A percentile compares a stretch with the other conserved stretches of the same genome.
phyloP scores from a whole-genome alignment of 2,329 filamentous ascomycete genomes.

The Colletotrichum zoysiae region DNA sequence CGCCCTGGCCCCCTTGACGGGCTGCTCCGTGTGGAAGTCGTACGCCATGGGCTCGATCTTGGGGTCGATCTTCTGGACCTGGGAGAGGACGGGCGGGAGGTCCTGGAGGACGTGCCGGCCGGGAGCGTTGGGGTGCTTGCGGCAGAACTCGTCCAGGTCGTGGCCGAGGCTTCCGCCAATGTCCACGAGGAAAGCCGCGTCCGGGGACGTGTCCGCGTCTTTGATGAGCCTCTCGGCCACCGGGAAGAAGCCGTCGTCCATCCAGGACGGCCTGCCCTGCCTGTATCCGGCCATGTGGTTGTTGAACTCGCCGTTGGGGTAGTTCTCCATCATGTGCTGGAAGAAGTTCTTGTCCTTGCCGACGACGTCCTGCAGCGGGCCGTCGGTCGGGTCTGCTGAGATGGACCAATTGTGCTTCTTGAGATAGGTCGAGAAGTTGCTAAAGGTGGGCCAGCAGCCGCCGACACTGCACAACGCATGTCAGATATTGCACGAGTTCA shows the following conservation, averaged over 20 bases:
- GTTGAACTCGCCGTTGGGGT: slow-evolving; percentile 21
- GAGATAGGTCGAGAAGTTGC: slow-evolving; percentile 35
- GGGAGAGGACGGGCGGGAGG: slow-evolving; percentile 43
- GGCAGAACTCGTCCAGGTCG: slow-evolving; percentile 44
- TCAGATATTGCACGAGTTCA: neutral
- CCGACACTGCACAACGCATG: neutral
- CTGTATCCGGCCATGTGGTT: slow-evolving; percentile 29
- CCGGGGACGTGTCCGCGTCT: slow-evolving; percentile 34
- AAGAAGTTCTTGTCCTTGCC: slow-evolving; percentile 23
- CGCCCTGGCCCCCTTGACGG: slow-evolving; percentile 27
- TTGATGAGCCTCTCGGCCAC: slow-evolving; percentile 47
- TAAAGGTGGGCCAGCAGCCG: slow-evolving; percentile 23
- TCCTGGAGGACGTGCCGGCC: slow-evolving; percentile 47
- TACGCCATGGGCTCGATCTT: slow-evolving; percentile 47
- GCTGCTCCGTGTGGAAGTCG: slow-evolving; percentile 44
- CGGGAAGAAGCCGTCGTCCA: slow-evolving; percentile 41
- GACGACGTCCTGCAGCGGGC: slow-evolving; percentile 21
- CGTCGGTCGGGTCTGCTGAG: neutral
- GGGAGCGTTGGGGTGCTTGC: slow-evolving; percentile 40
- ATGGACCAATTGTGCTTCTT: slow-evolving; percentile 11
- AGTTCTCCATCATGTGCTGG: slow-evolving; percentile 31
- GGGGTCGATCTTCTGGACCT: slow-evolving; percentile 43
- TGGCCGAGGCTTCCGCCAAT: slow-evolving; percentile 47
- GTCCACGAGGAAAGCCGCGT: slow-evolving; percentile 41
- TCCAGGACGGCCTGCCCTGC: slow-evolving; percentile 30